Conservation (phyloP, 192 early-diverging fungal species). For the Entomortierella chlamydospora region DNA sequence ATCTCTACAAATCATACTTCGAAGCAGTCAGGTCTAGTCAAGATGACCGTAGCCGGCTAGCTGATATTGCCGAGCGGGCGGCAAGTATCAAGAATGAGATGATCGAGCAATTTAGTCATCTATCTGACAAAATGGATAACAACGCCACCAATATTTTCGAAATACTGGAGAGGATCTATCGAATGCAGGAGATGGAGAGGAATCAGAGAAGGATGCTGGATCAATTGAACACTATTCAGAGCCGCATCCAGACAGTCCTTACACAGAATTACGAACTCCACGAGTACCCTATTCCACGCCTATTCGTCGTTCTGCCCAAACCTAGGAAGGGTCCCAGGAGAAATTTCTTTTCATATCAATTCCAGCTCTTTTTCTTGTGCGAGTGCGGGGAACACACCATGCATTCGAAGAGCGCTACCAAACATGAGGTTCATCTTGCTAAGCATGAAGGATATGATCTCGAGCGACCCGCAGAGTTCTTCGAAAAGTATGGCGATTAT, state of each 20-base stretch:
- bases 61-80: no score
- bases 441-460: constrained; percentile 28
- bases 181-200: constrained; percentile 6
- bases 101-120: no score
- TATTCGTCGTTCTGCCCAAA: constrained; percentile 24
- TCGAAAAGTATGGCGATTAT: constrained; percentile 33
- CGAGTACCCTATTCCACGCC: constrained; percentile 36
- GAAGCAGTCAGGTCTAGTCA: no score
- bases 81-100: no score
- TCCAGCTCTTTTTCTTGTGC: constrained; percentile 26
- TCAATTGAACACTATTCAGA: constrained; percentile 10
- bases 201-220: constrained; percentile 12
- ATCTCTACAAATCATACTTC: no score
- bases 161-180: not conserved
- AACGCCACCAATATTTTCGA: not conserved
- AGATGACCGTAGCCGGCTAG: no score
- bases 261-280: constrained; percentile 35
- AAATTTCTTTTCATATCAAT: constrained; percentile 7
- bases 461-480: constrained; percentile 24
- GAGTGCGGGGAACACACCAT: constrained; percentile 25
- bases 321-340: no score
- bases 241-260: constrained; percentile 17
- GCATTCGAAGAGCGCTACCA: not conserved
- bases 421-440: constrained; percentile 23
- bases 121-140: not conserved